Percentiles rank a stretch among this genome's conserved stretches.
These are phyloP conservation scores for Aspergillus udagawae DNA, from an alignment of 2,329 filamentous ascomycete genomes.

Conservation along the genomic window DNA sequence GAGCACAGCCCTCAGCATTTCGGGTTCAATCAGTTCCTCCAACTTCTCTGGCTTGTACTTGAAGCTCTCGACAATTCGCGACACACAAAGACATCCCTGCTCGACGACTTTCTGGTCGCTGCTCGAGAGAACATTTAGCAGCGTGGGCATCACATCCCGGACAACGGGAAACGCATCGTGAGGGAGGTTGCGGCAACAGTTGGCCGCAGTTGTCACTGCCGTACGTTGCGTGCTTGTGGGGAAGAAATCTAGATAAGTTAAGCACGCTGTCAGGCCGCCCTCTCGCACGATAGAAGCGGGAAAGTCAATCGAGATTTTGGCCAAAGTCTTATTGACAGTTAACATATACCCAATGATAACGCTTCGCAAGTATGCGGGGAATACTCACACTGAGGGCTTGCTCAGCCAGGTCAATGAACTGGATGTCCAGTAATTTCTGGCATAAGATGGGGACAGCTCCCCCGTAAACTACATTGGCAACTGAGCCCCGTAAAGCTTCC, in stretches of 20 bases:
- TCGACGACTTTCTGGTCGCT: constrained; percentile 96
- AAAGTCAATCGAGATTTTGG: constrained; percentile 97
- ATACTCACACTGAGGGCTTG: constrained; percentile 75
- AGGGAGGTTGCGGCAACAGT: constrained; percentile 95
- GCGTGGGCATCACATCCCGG: constrained; percentile 91
- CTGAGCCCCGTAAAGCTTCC: constrained; percentile 90
- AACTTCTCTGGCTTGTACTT: constrained; percentile 81
- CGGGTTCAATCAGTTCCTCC: constrained; percentile 86
- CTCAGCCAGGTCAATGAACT: constrained; percentile 95
- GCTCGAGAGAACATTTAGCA: constrained; percentile 84
- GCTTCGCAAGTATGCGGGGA: not conserved
- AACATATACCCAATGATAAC: constrained; percentile 5
- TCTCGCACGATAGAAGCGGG: constrained; percentile 92
- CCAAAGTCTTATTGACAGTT: constrained; percentile 61
- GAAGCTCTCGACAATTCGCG: constrained; percentile 95
- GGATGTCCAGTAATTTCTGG: constrained; percentile 90
- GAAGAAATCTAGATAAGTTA: constrained; percentile 96
- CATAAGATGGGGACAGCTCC: constrained; percentile 91
- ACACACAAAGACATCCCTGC: constrained; percentile 92
- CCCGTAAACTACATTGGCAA: constrained; percentile 95
- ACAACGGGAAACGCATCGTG: constrained; percentile 90
- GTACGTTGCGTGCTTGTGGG: constrained; percentile 94
- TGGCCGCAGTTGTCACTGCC: constrained; percentile 93
- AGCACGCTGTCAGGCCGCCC: constrained; percentile 89
- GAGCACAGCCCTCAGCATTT: constrained; percentile 78